Evolutionary conservation across 2,329 filamentous ascomycete genomes (phyloP).

Genomic region (Stagonosporopsis tanaceti): DNA sequence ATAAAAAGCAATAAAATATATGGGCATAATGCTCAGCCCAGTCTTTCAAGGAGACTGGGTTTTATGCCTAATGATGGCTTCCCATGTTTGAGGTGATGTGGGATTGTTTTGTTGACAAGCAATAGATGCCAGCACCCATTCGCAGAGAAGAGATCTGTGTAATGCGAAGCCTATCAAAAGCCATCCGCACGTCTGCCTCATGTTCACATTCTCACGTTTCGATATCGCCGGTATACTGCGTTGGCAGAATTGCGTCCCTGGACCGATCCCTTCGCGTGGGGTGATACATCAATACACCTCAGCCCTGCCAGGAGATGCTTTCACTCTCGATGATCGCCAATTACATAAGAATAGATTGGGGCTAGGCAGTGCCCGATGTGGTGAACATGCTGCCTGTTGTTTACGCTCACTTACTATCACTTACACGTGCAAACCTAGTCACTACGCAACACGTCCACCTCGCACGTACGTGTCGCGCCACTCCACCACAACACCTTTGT

Average conservation of each 20-base stretch:
- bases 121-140: background rate
- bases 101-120: background rate
- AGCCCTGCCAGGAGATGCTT: background rate
- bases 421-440: background rate
- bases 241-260: background rate
- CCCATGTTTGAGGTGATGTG: background rate
- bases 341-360: background rate
- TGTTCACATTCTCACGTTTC: background rate
- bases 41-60: constrained; percentile 28
- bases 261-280: background rate
- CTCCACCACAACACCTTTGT: background rate
- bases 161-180: too few relatives aligned
- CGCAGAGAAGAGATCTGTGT: too few relatives aligned
- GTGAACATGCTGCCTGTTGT: constrained; percentile 2
- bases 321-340: background rate
- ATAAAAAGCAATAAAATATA: constrained; percentile 43
- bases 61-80: constrained; percentile 35
- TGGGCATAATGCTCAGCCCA: constrained; percentile 45
- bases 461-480: background rate
- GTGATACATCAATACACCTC: background rate
- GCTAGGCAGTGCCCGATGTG: background rate
- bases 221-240: background rate
- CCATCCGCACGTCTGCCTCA: background rate
- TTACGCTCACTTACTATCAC: constrained; percentile 8
- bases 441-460: background rate